Base-by-base conservation (phyloP, 2,329 filamentous ascomycete genomes). In the Hirsutella thompsonii region DNA sequence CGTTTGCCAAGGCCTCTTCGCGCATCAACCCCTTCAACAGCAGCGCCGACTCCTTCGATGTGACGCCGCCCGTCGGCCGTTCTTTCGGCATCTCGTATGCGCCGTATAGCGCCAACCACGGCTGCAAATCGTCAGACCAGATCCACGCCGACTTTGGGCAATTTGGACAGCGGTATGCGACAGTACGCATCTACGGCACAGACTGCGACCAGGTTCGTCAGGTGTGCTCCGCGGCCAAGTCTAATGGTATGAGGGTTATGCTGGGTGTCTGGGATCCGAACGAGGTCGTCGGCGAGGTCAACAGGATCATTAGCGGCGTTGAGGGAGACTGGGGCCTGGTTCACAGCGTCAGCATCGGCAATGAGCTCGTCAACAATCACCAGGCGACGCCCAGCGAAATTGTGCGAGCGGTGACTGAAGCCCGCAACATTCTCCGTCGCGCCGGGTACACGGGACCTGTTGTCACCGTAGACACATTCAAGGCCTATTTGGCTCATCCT, bases 391-490 rank as follows among this genome's bases (percentile, higher is more conserved):
- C 74, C 1, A 50, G 50, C 2, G 60, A 70, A 39, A 74, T 90
- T 8, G 63, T 79, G 11, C 58, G 56, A 13, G 78, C 77, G 3
- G 64, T 92, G 32, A 59, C 61, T 2, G 58, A 64, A 35, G 80
- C 78, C 14, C 76, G 81, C 18, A 48, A 51, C 13, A 65, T 67
- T 2, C 72, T 93, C 30, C 69, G 72, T 21, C 56, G 53, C 0
- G 71, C 72, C 20, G 85, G 83, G 1, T 94, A 81, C 61, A 58
- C 62, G 2, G 87, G 87, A 2, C 76, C 76, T 2, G 77, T 94
- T 23, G 83, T 89, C 30, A 79, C 82, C 0, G 83, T 90, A 37
- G 88, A 94, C 56, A 90, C 84, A 1, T 83, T 85, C 52, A 70
- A 74, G 19, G 78, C 81, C 5, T 70, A 79, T n/a, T 64, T 79